Conservation (phyloP, 2,329 filamentous ascomycete species). For the Claviceps sorghi region DNA sequence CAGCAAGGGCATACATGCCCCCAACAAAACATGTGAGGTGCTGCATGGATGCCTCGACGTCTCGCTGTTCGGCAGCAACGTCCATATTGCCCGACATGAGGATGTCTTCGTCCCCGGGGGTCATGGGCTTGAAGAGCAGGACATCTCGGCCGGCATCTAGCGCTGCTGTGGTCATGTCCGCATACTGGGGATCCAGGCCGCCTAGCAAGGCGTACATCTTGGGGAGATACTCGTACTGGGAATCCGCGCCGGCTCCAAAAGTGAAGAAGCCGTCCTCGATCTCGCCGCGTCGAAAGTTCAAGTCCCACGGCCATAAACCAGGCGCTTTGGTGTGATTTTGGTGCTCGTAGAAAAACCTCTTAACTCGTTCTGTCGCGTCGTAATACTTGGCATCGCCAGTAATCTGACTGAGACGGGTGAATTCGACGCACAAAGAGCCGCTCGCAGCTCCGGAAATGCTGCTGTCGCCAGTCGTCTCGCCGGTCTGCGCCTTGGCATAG, state of each 20-base stretch:
- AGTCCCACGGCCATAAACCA: constrained; percentile 54
- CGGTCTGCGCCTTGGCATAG: constrained; percentile 26
- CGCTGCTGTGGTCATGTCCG: constrained; percentile 47
- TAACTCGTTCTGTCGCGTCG: constrained; percentile 61
- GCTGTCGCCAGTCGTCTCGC: constrained; percentile 20
- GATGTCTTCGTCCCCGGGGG: constrained; percentile 42
- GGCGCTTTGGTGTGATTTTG: constrained; percentile 55
- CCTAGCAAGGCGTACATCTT: constrained; percentile 50
- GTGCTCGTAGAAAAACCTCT: constrained; percentile 47
- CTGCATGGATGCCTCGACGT: constrained; percentile 25
- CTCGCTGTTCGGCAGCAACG: constrained; percentile 13
- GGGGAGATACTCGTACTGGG: constrained; percentile 44
- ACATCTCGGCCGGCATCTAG: constrained; percentile 46
- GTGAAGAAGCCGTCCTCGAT: constrained; percentile 25
- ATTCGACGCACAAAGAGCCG: constrained; percentile 59
- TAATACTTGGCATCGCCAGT: constrained; percentile 61
- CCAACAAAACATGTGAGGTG: constrained; percentile 59
- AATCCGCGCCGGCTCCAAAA: constrained; percentile 32
- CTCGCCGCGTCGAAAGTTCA: constrained; percentile 45
- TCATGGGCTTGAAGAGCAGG: constrained; percentile 55
- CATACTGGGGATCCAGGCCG: constrained; percentile 48
- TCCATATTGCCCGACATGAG: constrained; percentile 37
- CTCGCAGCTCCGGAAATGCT: constrained; percentile 29
- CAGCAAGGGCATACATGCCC: constrained; percentile 54
- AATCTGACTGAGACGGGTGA: constrained; percentile 59